Conservation (phyloP, 352 stramenopile genomes). For the Phytophthora cactorum region DNA sequence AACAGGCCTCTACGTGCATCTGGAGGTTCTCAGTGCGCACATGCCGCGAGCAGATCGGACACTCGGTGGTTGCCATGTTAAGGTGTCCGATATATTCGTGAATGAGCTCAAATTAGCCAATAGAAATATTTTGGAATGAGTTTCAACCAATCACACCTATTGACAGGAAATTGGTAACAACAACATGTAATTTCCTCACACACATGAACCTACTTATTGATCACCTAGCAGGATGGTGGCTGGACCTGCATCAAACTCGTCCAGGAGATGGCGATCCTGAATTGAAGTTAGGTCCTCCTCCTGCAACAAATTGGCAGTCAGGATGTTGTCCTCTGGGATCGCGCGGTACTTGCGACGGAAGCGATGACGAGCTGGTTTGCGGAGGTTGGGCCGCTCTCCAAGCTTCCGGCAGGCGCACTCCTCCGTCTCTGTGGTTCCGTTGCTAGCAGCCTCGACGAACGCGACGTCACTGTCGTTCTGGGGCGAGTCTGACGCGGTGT, state of each 20-base stretch:
- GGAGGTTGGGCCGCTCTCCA: conserved; percentile 29
- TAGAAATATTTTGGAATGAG: background rate
- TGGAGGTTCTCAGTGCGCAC: conserved; percentile 76
- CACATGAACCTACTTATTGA: conserved; percentile 12
- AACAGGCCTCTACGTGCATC: conserved; percentile 77
- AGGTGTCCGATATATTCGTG: background rate
- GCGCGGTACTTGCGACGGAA: conserved; percentile 42
- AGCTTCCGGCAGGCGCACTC: conserved; percentile 43
- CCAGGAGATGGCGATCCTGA: conserved; percentile 34
- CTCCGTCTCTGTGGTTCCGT: conserved; percentile 19
- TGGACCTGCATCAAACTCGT: conserved; percentile 39
- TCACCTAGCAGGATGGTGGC: conserved; percentile 22
- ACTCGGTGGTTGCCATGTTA: conserved; percentile 49
- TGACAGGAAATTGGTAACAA: conserved; percentile 8
- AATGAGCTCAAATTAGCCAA: conserved; percentile 24
- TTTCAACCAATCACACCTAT: conserved; percentile 32
- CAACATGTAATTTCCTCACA: conserved; percentile 12
- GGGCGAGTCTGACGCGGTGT: conserved; percentile 18
- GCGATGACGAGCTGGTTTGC: conserved; percentile 36
- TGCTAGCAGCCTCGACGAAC: conserved; percentile 33
- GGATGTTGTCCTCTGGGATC: conserved; percentile 43
- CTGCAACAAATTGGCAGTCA: conserved; percentile 41
- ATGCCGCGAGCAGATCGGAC: conserved; percentile 81
- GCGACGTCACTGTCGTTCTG: conserved; percentile 23
- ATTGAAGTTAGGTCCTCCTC: conserved; percentile 38